phyloP scores from a whole-genome alignment of 179 eudicot species.

The Corrigiola litoralis region DNA sequence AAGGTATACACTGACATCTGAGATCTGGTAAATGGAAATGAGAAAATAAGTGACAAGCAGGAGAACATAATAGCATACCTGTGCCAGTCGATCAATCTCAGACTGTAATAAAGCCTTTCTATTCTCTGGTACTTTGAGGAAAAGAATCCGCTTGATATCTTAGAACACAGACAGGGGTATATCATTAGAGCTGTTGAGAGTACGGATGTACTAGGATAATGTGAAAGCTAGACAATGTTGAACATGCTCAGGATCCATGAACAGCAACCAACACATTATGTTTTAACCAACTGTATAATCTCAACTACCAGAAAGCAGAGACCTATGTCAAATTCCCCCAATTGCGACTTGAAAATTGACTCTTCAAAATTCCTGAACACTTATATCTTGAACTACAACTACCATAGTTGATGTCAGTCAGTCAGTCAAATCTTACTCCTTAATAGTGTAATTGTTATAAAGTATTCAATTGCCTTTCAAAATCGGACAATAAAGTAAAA shows the following conservation, averaged over 20 bases:
- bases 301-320: background rate
- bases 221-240: conserved; percentile 2
- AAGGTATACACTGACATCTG: conserved; percentile 1
- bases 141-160: conserved; percentile 86
- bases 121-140: conserved; percentile 78
- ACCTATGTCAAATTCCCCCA: conserved; percentile 1
- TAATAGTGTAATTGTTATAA: too few species aligned
- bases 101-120: conserved; percentile 59
- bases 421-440: too few species aligned
- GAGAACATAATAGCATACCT: conserved; percentile 40
- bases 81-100: conserved; percentile 92
- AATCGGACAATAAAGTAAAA: too few species aligned
- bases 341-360: too few species aligned
- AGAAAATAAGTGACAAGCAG: background rate
- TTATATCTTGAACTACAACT: too few species aligned
- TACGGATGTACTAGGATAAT: background rate
- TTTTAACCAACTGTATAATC: background rate
- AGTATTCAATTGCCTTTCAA: too few species aligned
- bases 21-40: too few species aligned
- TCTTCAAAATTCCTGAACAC: too few species aligned
- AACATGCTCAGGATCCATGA: conserved; percentile 6
- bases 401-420: too few species aligned
- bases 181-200: conserved; percentile 16
- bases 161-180: conserved; percentile 32
- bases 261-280: background rate